Base-by-base conservation (phyloP, 2,329 filamentous ascomycete species). In the Sodiomyces alkalinus region DNA sequence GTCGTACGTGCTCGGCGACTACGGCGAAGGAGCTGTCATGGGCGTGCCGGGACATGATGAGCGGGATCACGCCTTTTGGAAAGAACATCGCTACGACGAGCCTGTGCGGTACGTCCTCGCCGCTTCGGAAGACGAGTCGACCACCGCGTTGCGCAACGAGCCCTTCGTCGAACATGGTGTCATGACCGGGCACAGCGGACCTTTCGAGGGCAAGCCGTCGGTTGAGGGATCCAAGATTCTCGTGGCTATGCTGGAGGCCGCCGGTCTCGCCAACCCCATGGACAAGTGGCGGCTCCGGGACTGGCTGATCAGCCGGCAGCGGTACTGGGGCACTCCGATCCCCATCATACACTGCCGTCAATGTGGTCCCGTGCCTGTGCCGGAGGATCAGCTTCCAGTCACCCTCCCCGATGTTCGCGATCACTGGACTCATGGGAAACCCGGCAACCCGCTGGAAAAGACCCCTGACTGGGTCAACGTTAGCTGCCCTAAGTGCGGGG, bases 241-340 rank as follows among this genome's bases (percentile, higher is more conserved):
- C 28, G 52, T 83, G 12, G 46, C 55, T 19, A 52, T 68, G 39
- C 62, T 76, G 3, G 53, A 68, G 35, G 51, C 58, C 3, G 64
- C 68, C 5, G 53, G 59, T 2, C 56, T 73, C n/a, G 80, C 73
- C 7, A 60, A 70, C 32, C 48, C 58, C n/a, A 60, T 68, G 7
- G 72, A 80, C 33, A 80, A 71, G 35, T 92, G 82, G 81, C 73
- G 79, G 28, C 62, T 93, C 16, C 64, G 82, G 34, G 85, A 93
- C 52, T 93, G 85, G 85, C 59, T 93, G 31, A 78, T 93, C 42
- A 92, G 82, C 47, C 73, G 85, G n/a, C 85, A 93, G 51, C 64
- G 85, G 38, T 92, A 92, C 48, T 93, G 85, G 85, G 85, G 85
- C 10, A 71, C 83, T 0, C 85, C 85, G 0, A 92, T 93, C 29